A percentile compares a stretch with the other conserved stretches of the same genome.
These are phyloP conservation scores for Cynanchum wilfordii DNA, from an alignment of 257 asterid species.

Conservation along the genomic window DNA sequence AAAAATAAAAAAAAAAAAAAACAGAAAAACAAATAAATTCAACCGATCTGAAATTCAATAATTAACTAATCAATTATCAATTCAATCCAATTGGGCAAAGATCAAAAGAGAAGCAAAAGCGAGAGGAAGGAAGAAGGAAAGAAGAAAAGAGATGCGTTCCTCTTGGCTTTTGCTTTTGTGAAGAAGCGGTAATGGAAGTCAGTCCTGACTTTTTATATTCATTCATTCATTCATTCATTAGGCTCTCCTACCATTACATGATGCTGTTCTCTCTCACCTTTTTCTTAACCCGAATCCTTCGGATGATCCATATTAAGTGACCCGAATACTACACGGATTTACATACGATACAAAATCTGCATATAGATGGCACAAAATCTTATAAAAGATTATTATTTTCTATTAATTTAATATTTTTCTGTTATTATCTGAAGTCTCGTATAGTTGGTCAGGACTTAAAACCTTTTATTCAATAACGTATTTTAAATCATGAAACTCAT, in stretches of 20 bases:
- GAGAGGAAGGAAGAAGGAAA: background rate
- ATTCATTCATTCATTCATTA: background rate
- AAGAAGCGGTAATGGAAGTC: background rate
- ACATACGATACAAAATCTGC: no score
- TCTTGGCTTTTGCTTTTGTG: slow-evolving; percentile 9
- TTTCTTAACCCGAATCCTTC: no score
- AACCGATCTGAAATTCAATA: slow-evolving; percentile 6
- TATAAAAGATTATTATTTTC: no score
- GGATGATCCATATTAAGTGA: no score
- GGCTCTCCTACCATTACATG: background rate
- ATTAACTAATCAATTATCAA: background rate
- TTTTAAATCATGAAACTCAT: no score
- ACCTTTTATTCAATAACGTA: no score
- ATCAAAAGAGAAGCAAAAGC: background rate
- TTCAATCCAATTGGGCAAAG: background rate
- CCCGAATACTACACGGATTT: no score
- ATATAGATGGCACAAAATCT: no score
- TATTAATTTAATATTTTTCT: no score
- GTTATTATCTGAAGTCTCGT: no score
- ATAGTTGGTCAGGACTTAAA: no score
- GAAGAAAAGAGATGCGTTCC: background rate
- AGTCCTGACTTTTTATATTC: background rate
- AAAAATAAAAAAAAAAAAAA: background rate
- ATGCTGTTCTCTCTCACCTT: background rate
- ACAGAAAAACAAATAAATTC: background rate